Base-by-base conservation (phyloP, 441 rosid genomes). In the Brassica balearica region DNA sequence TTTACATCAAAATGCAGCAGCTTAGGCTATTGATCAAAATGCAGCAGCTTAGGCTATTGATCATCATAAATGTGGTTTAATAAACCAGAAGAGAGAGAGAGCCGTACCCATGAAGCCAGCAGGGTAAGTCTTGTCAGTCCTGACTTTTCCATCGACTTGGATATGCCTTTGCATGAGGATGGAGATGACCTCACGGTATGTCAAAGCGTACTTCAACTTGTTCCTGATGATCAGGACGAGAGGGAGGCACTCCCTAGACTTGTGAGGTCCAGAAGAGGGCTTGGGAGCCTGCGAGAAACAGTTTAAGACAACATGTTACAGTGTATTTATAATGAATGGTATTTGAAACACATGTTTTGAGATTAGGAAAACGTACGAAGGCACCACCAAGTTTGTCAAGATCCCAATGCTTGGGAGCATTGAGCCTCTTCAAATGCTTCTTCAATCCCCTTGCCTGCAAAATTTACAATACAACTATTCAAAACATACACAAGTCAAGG, bases 241-340 rank as follows among this genome's bases (percentile, higher is more conserved):
- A 0, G 93, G 93, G 74, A 90, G 80, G 84, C 96, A 92, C 74
- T 91, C 96, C 83, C 96, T 89, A 0, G 97, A 89, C 68, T 90
- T 90, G 86, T 93, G 97, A 20, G 97, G 97, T 46, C 97, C 93
- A 25, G 96, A 93, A 19, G 97, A 90, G 3, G 96, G 96, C 81
- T 93, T 91, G 22, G 97, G 96, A 8, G 97, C 97, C 97, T 92
- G 63, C 62, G 56, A 78, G 41, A 65, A 63, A 23, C 69, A 36
- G 11, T 36, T 36, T 36, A 36, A 36, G 43, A 36, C 43, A 32
- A 36, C 9, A 22, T 62, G 5, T 36, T 27, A 32, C 32, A 34
- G 0, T 8, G 14, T 4, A 25, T 14, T 6, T 23, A 15, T 1
- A 70, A 65, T 6, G 53, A 69, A 27, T 2, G 69, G 41, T 64